phyloP scores from a whole-genome alignment of 202 grass and related monocot species.

The Bolboschoenoplectus hybrid region DNA sequence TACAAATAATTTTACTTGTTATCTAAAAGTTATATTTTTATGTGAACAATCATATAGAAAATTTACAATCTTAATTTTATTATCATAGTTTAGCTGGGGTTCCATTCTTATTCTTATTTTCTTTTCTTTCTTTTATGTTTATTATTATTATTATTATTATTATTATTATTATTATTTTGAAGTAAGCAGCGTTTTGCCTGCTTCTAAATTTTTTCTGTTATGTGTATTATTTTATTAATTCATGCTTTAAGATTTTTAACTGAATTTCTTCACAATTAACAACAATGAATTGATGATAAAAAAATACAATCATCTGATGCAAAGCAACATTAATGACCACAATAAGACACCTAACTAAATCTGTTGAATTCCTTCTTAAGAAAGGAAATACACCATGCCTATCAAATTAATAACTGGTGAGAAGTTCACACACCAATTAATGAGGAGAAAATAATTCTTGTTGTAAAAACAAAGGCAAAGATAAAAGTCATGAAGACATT shows the following conservation, averaged over 20 bases:
- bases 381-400: background rate
- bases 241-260: background rate
- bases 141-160: too few relatives aligned
- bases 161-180: too few relatives aligned
- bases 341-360: background rate
- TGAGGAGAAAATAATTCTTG: background rate
- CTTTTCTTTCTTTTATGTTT: too few relatives aligned
- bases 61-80: too few relatives aligned
- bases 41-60: too few relatives aligned
- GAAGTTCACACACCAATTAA: background rate
- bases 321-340: background rate
- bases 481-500: background rate
- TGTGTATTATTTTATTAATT: too few relatives aligned
- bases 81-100: too few relatives aligned
- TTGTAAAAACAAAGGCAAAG: background rate
- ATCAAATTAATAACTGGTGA: conserved; percentile 29
- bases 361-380: background rate
- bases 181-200: too few relatives aligned
- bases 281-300: background rate
- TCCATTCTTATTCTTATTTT: too few relatives aligned
- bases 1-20: too few relatives aligned
- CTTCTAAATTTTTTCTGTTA: too few relatives aligned
- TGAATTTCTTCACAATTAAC: background rate
- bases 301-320: background rate
- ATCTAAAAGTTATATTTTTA: too few relatives aligned